Base-by-base conservation (phyloP, 345 rosid species). In the Turritis glabra region DNA sequence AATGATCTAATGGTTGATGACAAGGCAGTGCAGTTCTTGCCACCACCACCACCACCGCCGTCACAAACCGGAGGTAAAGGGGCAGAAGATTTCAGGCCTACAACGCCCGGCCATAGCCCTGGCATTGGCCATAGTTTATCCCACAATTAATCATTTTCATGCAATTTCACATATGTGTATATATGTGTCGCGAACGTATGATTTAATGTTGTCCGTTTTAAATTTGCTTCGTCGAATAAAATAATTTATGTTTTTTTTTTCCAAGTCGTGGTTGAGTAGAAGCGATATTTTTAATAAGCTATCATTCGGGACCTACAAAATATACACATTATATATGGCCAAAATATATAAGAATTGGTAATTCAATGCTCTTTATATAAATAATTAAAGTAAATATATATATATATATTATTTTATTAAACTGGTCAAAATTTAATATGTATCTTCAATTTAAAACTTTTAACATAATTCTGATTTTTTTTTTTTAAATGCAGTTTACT, bases 71-170 rank as follows among this genome's bases (percentile, higher is more conserved):
- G 68, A 56, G 71, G 74, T 2, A 76, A 76, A 56, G 66, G 66
- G 14, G 66, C 35, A 5, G 84, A 84, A 8, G 87, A 84, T 74
- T 87, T 85, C 77, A 87, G 88, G 68, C 89, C 91, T 13, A 87
- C 91, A 37, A 54, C 82, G 26, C 87, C 91, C 9, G 91, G 91
- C 18, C 86, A 85, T 54, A 87, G 89, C 76, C 89, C 91, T 30
- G 86, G 91, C 35, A 84, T 84, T 43, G 91, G 91, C 2, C 88
- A 87, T 69, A 69, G 75, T 54, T 53, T 70, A 53, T 10, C 74
- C 29, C 57, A 69, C 29, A 26, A 54, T 40, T 76, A 55, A 46
- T 62, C 44, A 44, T 61, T 62, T 61, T 69, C 63, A 37, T 59
- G 72, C 17, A 46, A 7, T 65, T 65, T 30, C 71, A 64, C 37